Percentiles rank a stretch among this genome's conserved stretches.
phyloP scores from a whole-genome alignment of 805 yeast genomes.

The Saturnispora sekii region DNA sequence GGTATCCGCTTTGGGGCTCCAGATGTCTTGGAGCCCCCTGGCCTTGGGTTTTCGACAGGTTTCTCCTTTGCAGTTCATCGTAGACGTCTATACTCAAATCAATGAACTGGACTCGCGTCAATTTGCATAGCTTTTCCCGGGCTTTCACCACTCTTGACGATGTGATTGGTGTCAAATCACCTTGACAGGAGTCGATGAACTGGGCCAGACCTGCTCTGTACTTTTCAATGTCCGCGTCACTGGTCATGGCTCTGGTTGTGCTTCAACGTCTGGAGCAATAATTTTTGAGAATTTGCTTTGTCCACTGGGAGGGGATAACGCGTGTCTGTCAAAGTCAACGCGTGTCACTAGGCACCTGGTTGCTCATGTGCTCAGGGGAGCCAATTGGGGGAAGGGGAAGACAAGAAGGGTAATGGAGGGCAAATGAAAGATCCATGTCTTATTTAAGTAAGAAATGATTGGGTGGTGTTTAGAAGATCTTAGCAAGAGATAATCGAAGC shows the following conservation, averaged over 20 bases:
- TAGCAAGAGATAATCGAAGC: too few relatives aligned
- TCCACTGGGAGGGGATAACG: too few relatives aligned
- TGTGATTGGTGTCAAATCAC: slow-evolving; percentile 32
- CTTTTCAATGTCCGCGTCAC: slow-evolving; percentile 4
- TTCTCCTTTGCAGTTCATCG: slow-evolving; percentile 84
- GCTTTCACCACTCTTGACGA: slow-evolving; percentile 70
- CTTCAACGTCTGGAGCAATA: not conserved
- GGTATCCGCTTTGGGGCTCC: slow-evolving; percentile 55
- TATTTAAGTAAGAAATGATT: too few relatives aligned
- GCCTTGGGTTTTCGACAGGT: not conserved
- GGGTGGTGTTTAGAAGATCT: too few relatives aligned
- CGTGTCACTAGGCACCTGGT: too few relatives aligned
- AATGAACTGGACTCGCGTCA: slow-evolving; percentile 72
- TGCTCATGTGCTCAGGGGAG: too few relatives aligned
- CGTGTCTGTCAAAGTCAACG: too few relatives aligned
- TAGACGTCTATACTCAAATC: slow-evolving; percentile 92
- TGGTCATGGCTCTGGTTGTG: slow-evolving; percentile 6
- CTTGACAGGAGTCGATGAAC: slow-evolving; percentile 42
- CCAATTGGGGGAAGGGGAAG: too few relatives aligned
- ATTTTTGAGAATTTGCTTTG: too few relatives aligned
- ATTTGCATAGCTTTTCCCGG: slow-evolving; percentile 70
- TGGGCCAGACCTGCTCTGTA: slow-evolving; percentile 33
- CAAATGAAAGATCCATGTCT: too few relatives aligned
- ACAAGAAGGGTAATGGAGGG: too few relatives aligned
- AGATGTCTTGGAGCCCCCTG: slow-evolving; percentile 1